Base-by-base conservation (phyloP, 1,284 basidiomycete species). In the Phylloboletellus chloephorus region DNA sequence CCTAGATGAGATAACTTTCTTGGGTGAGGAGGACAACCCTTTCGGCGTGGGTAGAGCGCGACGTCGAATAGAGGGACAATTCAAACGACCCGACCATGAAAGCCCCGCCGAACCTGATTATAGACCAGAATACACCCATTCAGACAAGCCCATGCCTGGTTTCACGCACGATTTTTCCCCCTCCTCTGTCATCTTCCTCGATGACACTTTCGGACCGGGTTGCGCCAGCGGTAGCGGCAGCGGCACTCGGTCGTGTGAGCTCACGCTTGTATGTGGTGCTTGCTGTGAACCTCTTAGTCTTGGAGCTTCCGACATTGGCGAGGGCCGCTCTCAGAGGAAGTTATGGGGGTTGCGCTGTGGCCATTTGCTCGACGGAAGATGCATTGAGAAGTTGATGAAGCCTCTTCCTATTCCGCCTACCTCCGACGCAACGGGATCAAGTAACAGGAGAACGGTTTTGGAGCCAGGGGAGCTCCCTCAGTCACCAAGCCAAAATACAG, bases 341-440 rank as follows among this genome's bases (percentile, higher is more conserved):
- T 61, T 87, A 3, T 87, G 82, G 82, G 76, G 72, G 2, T 60
- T 88, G 41, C 68, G 81, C 26, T 88, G 84, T 43, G 84, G 84
- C 0, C 84, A 88, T 53, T 62, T 88, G 52, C 68, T 88, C 2
- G 85, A 88, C 50, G 85, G 82, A 31, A 82, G 80, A 55, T 88
- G 84, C 50, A 60, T 82, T 4, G 70, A 72, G 43, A 65, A 69
- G 47, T 46, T 86, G 31, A 76, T 76, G 53, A 61, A 65, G 17
- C 81, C 82, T 1, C 31, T 43, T 3, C 31, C 34, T 1, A 32
- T 43, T 3, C 31, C 34, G 19, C 35, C 44, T 9, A 31, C 24
- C 21, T 13, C 53, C n/a, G 50, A 56, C 13, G 40, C 43, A 12
- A 25, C 35, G 11, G 52, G 48, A 37, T 46, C 50, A 21, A 67